These are phyloP conservation scores for Orbilia javanica DNA, from an alignment of 2,329 filamentous ascomycete genomes.

Conservation along the genomic window DNA sequence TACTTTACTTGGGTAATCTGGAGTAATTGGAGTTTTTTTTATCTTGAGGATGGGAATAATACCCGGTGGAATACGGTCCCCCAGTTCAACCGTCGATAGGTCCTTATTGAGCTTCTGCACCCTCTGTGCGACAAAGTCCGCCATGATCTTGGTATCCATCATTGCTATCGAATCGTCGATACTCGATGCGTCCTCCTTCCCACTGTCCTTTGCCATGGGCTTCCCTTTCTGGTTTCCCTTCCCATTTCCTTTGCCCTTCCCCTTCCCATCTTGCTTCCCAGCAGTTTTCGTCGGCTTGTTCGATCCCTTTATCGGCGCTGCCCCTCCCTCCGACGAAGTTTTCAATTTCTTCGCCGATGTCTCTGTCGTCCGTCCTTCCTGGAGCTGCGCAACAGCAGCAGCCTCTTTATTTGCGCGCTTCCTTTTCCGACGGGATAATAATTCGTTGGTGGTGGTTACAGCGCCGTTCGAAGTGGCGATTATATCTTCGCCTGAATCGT, in stretches of 20 bases:
- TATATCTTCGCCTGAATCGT: conserved; percentile 57
- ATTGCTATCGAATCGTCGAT: conserved; percentile 83
- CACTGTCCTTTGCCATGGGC: conserved; percentile 47
- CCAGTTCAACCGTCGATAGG: conserved; percentile 84
- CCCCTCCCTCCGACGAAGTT: conserved; percentile 32
- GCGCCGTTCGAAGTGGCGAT: conserved; percentile 31
- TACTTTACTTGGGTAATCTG: neutral
- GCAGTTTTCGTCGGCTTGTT: neutral
- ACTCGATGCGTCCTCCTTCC: conserved; percentile 43
- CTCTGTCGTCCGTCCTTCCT: conserved; percentile 2
- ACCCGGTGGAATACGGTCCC: conserved; percentile 85
- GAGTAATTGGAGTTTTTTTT: neutral
- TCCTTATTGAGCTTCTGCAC: conserved; percentile 82
- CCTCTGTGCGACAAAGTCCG: conserved; percentile 86
- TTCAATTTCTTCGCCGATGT: conserved; percentile 38
- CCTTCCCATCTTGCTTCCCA: conserved; percentile 11
- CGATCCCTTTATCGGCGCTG: neutral
- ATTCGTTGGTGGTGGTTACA: conserved; percentile 32
- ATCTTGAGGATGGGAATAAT: conserved; percentile 60
- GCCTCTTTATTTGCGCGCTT: conserved; percentile 49
- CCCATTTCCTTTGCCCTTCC: conserved; percentile 57
- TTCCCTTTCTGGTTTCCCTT: conserved; percentile 45
- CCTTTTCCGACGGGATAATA: conserved; percentile 49
- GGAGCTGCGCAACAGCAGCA: conserved; percentile 18
- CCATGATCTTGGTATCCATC: conserved; percentile 85